Base-by-base conservation (phyloP, 805 yeast species). In the Phaffomyces thermotolerans region DNA sequence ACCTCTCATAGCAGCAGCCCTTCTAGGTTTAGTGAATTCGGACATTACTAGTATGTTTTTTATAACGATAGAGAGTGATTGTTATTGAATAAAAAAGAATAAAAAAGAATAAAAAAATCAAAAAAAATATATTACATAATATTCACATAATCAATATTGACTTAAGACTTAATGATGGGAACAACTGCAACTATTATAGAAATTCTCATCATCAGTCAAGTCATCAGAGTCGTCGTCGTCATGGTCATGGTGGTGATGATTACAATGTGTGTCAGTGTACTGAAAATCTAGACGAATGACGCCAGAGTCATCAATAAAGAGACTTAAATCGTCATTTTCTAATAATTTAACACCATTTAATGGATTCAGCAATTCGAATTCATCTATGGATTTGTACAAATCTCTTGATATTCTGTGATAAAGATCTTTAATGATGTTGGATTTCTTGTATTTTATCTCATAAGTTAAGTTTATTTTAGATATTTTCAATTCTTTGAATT, bases 161-260 rank as follows among this genome's bases (percentile, higher is more conserved):
- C 22, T 20, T 20, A 4, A 4, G 22, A 12, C 37, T 24, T 42
- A 44, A 25, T 50, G 59, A 37, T 55, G 59, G 13, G 54, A 39
- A 43, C 59, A 55, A 29, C 57, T 54, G 36, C 58, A 55, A n/a
- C 51, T 51, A 24, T 39, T 43, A 31, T 52, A 54, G 43, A 53
- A 54, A 39, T 53, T 52, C 18, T 52, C 60, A 41, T 56, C 60
- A 33, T 55, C 59, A 10, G 49, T 49, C 29, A 52, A 53, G 8
- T 56, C 58, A 8, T 47, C 50, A 45, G 15, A 18, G 8, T 18
- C 42, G 51, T 48, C 40, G 48, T 34, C 17, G 43, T 36, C 48
- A 37, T 50, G 47, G 25, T 39, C 34, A 36, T 46, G 47, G 31
- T 46, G 45, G 8, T 40, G 45, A 20, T 42, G 42, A 8, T 43